Conservation (phyloP, 495 filamentous ascomycete genomes). For the Penicillium taxi region DNA sequence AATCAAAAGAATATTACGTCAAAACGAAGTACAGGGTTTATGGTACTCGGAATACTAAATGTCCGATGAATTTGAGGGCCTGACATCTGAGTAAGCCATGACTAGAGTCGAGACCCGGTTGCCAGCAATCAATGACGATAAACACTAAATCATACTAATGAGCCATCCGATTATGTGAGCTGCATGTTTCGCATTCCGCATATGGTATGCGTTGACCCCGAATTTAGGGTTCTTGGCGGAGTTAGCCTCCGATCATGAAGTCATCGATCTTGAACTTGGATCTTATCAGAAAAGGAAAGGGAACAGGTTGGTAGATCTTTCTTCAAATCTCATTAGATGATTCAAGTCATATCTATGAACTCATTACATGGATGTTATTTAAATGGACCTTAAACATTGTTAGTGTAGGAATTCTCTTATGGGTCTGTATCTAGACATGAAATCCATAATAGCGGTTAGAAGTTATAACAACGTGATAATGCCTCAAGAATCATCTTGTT, state of each 20-base stretch:
- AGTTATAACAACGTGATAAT: neutral
- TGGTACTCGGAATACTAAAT: conserved; percentile 1
- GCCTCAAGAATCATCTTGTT: conserved; percentile 1
- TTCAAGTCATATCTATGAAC: neutral
- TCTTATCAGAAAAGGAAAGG: too few relatives aligned
- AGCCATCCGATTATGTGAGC: conserved; percentile 10
- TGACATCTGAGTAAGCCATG: too few relatives aligned
- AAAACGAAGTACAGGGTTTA: neutral
- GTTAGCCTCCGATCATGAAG: conserved; percentile 13
- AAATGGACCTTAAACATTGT: conserved; percentile 17
- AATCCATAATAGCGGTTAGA: neutral
- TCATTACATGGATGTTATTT: conserved; percentile 1
- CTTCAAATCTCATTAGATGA: too few relatives aligned
- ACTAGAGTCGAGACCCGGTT: neutral
- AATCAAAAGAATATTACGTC: conserved; percentile 1
- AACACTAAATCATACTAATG: neutral
- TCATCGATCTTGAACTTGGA: too few relatives aligned
- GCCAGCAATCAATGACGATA: neutral
- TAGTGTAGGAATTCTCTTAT: too few relatives aligned
- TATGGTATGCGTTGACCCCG: conserved; percentile 2
- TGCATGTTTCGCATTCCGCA: conserved; percentile 7
- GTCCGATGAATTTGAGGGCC: too few relatives aligned
- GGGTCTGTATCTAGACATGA: too few relatives aligned
- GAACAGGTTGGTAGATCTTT: too few relatives aligned
- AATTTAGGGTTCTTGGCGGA: conserved; percentile 3